Evolutionary conservation across 2,329 filamentous ascomycete genomes (phyloP), one percentile per base, ranked within the genome.

Genomic region (Colletotrichum truncatum): DNA sequence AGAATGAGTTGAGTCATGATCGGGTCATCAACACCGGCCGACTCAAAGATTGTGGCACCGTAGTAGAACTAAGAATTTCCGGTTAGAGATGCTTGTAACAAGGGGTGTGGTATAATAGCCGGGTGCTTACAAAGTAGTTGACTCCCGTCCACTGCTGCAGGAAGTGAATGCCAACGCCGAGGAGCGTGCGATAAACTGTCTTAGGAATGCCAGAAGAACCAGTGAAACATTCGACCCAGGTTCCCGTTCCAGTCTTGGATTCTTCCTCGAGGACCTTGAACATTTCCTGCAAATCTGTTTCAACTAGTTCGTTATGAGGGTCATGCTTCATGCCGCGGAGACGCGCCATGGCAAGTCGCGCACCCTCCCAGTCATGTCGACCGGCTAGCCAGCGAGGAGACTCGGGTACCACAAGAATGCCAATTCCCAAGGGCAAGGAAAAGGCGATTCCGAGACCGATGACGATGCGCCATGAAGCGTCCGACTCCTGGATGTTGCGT

Each of bases 1-100:
- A 91, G 82, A 64, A 93, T 92, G 73, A 93, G 87, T 72, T 91
- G 88, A 0, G 87, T 90, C 62, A 87, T 80, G 70, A 89, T 91
- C 16, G 87, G 86, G 75, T 93, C 89, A 2, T 84, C 75, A 48
- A 93, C 83, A 64, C 90, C 90, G 3, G 90, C 88, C 1, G 88
- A 86, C 58, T 84, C 66, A 75, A 94, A 93, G 71, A 93, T 86
- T 9, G 85, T 87, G 8, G 87, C 86, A n/a, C 86, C 86, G 72
- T 91, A 92, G 76, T 89, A 88, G 71, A 88, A 86, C 43, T 46
- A 11, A 1, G n/a, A n/a, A 46, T 2, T 23, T 14, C 43, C 14
- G 0, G 14, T 46, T 25, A 46, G 43, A 23, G 4, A 14, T 14
- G 23, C 9, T 4, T 0, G 21, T 4, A 23, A 43, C n/a, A n/a